Evolutionary conservation across 2,329 filamentous ascomycete species (phyloP), one percentile per base, ranked within the genome.

Genomic region (Fusarium humuli): DNA sequence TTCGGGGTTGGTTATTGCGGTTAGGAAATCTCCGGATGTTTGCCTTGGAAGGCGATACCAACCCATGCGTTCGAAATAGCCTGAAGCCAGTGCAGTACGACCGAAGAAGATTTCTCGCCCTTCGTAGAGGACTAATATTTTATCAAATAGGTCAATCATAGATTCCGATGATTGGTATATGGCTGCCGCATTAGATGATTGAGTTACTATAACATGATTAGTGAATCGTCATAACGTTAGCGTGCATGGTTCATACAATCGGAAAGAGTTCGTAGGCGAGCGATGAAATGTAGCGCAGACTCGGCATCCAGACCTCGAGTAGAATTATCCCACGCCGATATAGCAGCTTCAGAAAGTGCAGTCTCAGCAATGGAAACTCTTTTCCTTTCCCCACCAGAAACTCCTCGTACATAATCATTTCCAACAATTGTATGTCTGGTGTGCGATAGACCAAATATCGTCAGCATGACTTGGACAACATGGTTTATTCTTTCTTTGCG

Each of bases 341-440:
- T 78, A 0, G 86, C 85, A 1, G 87, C 86, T 41, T 84, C 83
- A 29, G 90, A 90, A 12, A 94, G 83, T 60, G 91, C 86, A 69
- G 92, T 93, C 79, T 96, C 93, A 1, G 91, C 92, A 69, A 96
- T 94, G 46, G 89, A 92, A 7, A 96, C 93, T 77, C 94, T 89
- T 82, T 96, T 94, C 60, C 90, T 84, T 78, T 93, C 91, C 37
- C 91, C 91, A 27, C 91, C 91, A 14, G 87, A 90, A 2, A 92
- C 87, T 42, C 92, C 92, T 5, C 91, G 88, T 18, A 94, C 84
- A 49, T 91, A 88, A 71, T 93, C 91, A 66, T 93, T 89, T 14
- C 92, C 92, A n/a, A 94, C 90, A 73, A 90, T 91, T 9, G 92
- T 94, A 66, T 90, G 85, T 70, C 90, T 83, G 0, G 91, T 92